A percentile compares a stretch with the other conserved stretches of the same genome.
Evolutionary conservation across 78 protist genomes (phyloP).

Genomic region (Dictyostelium citrinum): DNA sequence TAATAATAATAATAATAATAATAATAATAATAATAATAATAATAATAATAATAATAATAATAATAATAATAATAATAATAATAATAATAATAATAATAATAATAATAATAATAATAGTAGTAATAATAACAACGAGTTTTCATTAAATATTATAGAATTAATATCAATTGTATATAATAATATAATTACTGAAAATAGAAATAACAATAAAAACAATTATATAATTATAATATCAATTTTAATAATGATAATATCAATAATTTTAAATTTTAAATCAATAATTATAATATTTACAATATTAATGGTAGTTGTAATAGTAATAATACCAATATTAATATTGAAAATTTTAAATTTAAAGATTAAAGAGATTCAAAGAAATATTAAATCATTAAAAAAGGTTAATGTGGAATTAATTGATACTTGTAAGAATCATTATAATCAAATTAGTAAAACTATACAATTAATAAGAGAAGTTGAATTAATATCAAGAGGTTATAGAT

Average conservation of each 20-base stretch:
- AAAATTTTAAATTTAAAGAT: background rate
- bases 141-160: background rate
- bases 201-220: background rate
- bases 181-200: background rate
- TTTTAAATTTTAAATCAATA: background rate
- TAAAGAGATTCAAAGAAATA: background rate
- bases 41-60: background rate
- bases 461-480: constrained; percentile 46
- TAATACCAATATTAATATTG: background rate
- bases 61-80: background rate
- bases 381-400: background rate
- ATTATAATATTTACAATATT: background rate
- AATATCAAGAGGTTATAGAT: constrained; percentile 60
- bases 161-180: background rate
- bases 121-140: background rate
- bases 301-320: background rate
- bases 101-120: background rate
- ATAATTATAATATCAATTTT: background rate
- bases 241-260: background rate
- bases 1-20: too few species aligned
- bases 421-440: background rate
- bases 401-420: background rate
- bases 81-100: background rate
- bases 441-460: background rate
- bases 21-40: too few species aligned